A percentile compares a stretch with the other conserved stretches of the same genome.
Evolutionary conservation across 768 basidiomycete species (phyloP).

Genomic region (Auriculariales sp.): DNA sequence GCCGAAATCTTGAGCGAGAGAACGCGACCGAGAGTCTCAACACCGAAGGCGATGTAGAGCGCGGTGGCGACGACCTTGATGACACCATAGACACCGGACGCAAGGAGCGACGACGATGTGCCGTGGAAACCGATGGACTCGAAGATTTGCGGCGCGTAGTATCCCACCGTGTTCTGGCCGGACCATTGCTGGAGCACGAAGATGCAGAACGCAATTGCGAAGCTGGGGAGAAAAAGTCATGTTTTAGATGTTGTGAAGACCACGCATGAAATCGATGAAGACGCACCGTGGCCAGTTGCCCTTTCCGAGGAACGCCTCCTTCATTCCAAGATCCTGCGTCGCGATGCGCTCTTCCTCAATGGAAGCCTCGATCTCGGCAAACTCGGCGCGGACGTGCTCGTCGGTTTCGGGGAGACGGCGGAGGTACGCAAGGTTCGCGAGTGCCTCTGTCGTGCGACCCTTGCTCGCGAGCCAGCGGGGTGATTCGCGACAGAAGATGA

Average conservation of each 20-base stretch:
- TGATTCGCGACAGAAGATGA: conserved; percentile 63
- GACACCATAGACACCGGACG: conserved; percentile 55
- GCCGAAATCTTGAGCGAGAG: conserved; percentile 46
- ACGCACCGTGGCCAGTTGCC: conserved; percentile 69
- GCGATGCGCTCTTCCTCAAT: conserved; percentile 58
- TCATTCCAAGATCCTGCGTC: conserved; percentile 46
- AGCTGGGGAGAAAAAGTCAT: no score
- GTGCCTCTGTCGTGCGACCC: conserved; percentile 36
- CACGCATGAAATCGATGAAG: no score
- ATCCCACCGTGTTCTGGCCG: conserved; percentile 62
- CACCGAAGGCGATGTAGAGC: conserved; percentile 51
- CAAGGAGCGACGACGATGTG: conserved; percentile 45
- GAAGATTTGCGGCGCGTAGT: conserved; percentile 5
- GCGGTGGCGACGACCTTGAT: conserved; percentile 55
- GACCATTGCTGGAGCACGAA: conserved; percentile 74
- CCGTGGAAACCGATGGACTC: conserved; percentile 51
- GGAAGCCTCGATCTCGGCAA: conserved; percentile 72
- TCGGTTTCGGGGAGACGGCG: conserved; percentile 31
- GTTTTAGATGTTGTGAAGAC: no score
- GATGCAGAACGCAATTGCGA: conserved; percentile 71
- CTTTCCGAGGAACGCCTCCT: conserved; percentile 64
- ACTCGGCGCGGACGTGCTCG: conserved; percentile 36
- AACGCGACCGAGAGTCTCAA: conserved; percentile 56
- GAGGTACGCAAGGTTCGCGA: conserved; percentile 48
- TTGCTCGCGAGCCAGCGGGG: conserved; percentile 64